phyloP scores from a whole-genome alignment of 2,329 filamentous ascomycete genomes.

The Dissoconium aciculare region DNA sequence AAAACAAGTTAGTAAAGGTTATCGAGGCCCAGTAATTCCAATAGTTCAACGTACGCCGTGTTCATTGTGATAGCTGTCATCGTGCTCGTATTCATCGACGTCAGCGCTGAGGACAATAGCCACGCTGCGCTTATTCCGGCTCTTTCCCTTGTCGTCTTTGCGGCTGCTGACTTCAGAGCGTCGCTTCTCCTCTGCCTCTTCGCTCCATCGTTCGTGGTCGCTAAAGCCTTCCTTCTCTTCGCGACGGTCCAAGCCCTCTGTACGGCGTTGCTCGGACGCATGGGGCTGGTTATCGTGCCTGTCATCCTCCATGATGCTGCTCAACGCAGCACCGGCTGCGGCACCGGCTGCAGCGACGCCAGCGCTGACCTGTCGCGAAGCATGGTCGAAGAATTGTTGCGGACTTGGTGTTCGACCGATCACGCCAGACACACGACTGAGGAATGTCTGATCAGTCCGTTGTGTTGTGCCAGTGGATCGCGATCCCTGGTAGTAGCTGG shows the following conservation, averaged over 20 bases:
- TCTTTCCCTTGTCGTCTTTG: slow-evolving; percentile 12
- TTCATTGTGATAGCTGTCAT: slow-evolving; percentile 45
- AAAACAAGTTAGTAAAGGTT: not conserved
- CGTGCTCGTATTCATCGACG: slow-evolving; percentile 38
- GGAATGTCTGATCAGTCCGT: slow-evolving; percentile 15
- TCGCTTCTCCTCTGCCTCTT: slow-evolving; percentile 55
- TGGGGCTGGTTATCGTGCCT: slow-evolving; percentile 46
- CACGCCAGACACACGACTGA: slow-evolving; percentile 57
- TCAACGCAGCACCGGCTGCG: slow-evolving; percentile 67
- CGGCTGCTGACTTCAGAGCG: slow-evolving; percentile 10
- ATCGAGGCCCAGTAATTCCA: slow-evolving; percentile 1
- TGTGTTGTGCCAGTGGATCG: slow-evolving; percentile 7
- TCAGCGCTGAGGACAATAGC: slow-evolving; percentile 79
- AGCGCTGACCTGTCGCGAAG: slow-evolving; percentile 65
- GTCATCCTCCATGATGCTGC: slow-evolving; percentile 73
- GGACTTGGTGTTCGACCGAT: slow-evolving; percentile 72
- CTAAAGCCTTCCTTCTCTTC: slow-evolving; percentile 23
- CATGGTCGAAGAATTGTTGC: slow-evolving; percentile 73
- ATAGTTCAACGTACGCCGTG: slow-evolving; percentile 53
- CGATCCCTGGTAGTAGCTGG: slow-evolving; percentile 16
- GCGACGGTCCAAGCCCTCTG: slow-evolving; percentile 10
- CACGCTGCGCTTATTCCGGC: slow-evolving; percentile 49
- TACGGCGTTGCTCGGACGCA: slow-evolving; percentile 4
- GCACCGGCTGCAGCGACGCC: slow-evolving; percentile 72
- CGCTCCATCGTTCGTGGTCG: slow-evolving; percentile 83